Percentiles rank a stretch among this genome's conserved stretches.
phyloP scores from a whole-genome alignment of 805 yeast genomes.

The Metschnikowia lochheadii region DNA sequence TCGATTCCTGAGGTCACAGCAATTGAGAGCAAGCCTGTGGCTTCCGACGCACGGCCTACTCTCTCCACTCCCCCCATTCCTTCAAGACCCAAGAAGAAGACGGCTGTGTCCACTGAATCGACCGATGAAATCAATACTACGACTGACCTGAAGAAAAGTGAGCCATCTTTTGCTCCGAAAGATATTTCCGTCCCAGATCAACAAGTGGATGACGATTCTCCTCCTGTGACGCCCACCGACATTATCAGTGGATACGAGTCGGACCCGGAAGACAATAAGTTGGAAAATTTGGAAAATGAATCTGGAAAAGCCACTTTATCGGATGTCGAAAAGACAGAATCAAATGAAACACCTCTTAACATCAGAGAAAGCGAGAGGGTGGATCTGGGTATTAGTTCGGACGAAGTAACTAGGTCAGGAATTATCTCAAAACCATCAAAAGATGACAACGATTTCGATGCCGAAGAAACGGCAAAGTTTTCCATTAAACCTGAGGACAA shows the following conservation, averaged over 20 bases:
- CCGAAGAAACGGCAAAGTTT: background rate
- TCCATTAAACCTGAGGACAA: background rate
- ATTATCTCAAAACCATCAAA: background rate
- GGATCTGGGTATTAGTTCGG: background rate
- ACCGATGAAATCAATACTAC: background rate
- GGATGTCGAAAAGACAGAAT: background rate
- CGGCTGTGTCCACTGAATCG: background rate
- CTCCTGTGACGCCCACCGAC: background rate
- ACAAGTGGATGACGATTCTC: background rate
- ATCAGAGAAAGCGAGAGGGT: background rate
- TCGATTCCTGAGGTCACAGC: too few relatives aligned
- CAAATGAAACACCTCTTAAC: background rate
- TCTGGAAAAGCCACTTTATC: background rate
- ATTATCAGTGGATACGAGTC: constrained; percentile 2
- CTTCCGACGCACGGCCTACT: background rate
- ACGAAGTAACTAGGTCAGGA: background rate
- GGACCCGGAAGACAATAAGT: background rate
- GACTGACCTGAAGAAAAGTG: too few relatives aligned
- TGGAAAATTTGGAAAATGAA: background rate
- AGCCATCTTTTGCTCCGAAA: background rate
- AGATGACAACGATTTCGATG: background rate
- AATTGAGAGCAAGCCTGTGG: background rate
- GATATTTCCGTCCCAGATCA: background rate
- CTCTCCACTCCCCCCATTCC: constrained; percentile 1
- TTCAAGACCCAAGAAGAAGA: background rate